phyloP scores from a whole-genome alignment of 2,329 filamentous ascomycete genomes.

The Botrytis hyacinthi region DNA sequence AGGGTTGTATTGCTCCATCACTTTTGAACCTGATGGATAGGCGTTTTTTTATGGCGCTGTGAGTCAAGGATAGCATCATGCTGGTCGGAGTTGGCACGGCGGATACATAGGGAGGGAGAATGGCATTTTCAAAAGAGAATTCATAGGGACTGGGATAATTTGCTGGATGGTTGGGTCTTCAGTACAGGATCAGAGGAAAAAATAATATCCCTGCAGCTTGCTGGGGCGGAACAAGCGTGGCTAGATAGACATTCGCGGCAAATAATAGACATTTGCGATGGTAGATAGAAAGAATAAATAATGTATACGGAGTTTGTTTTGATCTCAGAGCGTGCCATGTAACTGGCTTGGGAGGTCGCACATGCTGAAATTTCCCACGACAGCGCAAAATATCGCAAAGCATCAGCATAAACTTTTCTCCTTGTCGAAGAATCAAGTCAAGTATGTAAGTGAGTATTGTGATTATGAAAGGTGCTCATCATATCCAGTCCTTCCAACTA shows the following conservation, averaged over 20 bases:
- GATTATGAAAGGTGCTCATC: not conserved
- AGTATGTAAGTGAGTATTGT: not conserved
- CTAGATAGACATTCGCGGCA: not conserved
- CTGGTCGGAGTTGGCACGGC: not conserved
- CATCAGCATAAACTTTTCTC: not conserved
- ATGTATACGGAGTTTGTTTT: not conserved
- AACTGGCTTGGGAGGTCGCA: not conserved
- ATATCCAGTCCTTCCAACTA: not conserved
- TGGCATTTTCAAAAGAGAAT: not conserved
- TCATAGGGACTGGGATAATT: not conserved
- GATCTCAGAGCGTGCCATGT: not conserved
- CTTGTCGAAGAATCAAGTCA: not conserved
- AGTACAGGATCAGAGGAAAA: not conserved
- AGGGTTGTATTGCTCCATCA: not conserved
- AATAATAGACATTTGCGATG: not conserved
- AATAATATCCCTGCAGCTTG: not conserved
- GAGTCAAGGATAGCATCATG: not conserved
- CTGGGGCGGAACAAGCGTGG: not conserved
- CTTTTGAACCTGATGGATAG: not conserved
- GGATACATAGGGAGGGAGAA: not conserved
- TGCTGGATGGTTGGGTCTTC: not conserved
- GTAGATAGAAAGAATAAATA: not conserved
- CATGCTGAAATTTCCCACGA: not conserved
- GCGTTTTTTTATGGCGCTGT: not conserved
- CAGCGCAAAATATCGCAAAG: not conserved